Conservation (phyloP, 2,329 filamentous ascomycete species). For the Tricladium varicosporioides region DNA sequence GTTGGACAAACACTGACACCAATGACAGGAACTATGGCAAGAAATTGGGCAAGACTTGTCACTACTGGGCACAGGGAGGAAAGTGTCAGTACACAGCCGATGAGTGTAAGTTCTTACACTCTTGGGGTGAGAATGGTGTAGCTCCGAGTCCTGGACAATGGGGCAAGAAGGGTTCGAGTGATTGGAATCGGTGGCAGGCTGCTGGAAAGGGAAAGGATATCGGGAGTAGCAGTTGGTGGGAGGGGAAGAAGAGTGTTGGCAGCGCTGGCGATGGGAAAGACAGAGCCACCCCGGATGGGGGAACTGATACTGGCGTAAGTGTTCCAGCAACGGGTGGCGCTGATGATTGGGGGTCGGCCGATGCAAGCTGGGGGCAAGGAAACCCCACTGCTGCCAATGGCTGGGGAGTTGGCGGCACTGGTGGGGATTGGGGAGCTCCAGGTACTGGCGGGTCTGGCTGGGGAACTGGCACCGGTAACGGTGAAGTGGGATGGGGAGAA, state of each 20-base stretch:
- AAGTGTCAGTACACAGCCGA: not conserved
- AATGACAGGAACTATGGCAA: not conserved
- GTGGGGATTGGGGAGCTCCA: no score
- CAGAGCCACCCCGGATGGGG: not conserved
- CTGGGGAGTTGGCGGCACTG: no score
- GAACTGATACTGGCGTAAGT: not conserved
- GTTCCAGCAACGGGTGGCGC: not conserved
- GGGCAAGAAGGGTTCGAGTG: not conserved
- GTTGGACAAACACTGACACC: no score
- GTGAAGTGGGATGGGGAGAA: no score
- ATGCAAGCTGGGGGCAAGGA: not conserved
- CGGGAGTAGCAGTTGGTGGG: not conserved
- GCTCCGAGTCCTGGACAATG: not conserved
- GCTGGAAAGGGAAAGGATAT: not conserved
- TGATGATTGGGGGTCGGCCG: not conserved
- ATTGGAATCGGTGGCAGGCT: constrained; percentile 2
- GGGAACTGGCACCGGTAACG: no score
- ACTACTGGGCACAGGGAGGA: not conserved
- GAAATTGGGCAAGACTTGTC: not conserved
- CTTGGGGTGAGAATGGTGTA: not conserved
- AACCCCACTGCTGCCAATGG: not conserved
- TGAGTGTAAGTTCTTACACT: not conserved
- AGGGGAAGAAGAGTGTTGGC: not conserved
- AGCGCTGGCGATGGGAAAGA: not conserved
- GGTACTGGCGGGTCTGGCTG: no score